Evolutionary conservation across 805 yeast genomes (phyloP).

Genomic region (Starmerella etchellsii): DNA sequence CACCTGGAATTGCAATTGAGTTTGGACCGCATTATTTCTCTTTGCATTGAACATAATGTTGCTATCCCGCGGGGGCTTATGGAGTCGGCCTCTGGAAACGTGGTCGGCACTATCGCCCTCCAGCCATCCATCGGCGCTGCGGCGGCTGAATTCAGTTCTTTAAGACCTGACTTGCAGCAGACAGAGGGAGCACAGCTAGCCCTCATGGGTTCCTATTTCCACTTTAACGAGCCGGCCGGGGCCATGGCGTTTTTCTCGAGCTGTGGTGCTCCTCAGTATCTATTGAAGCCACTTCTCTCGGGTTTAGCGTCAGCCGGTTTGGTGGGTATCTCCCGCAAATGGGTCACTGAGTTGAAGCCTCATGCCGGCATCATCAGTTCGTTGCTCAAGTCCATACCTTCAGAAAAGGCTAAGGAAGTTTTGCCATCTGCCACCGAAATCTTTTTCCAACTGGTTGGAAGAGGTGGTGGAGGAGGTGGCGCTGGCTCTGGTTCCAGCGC

Average conservation of each 20-base stretch:
- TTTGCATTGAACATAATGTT: slow-evolving; percentile 9
- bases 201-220: slow-evolving; percentile 7
- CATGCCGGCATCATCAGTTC: not conserved
- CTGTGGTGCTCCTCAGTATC: slow-evolving; percentile 12
- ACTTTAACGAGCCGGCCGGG: slow-evolving; percentile 7
- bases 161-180: slow-evolving; percentile 6
- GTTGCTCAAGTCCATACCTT: slow-evolving; percentile 6
- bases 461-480: slow-evolving; percentile 4
- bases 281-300: slow-evolving; percentile 8
- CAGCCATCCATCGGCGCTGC: slow-evolving; percentile 8
- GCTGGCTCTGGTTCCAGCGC: not conserved
- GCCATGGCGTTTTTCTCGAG: slow-evolving; percentile 15
- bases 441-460: slow-evolving; percentile 3
- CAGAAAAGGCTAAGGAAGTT: not conserved
- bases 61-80: slow-evolving; percentile 5
- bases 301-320: slow-evolving; percentile 14
- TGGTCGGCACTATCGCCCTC: not conserved
- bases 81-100: not conserved
- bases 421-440: slow-evolving; percentile 18
- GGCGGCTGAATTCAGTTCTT: slow-evolving; percentile 5
- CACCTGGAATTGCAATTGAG: slow-evolving; percentile 2
- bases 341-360: slow-evolving; percentile 7
- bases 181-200: slow-evolving; percentile 9
- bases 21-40: slow-evolving; percentile 10
- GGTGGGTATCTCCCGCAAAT: slow-evolving; percentile 13